A percentile compares a stretch with the other conserved stretches of the same genome.
Evolutionary conservation across 1,139 yeast species (phyloP).

Genomic region (Saccharomyces pastorianus): DNA sequence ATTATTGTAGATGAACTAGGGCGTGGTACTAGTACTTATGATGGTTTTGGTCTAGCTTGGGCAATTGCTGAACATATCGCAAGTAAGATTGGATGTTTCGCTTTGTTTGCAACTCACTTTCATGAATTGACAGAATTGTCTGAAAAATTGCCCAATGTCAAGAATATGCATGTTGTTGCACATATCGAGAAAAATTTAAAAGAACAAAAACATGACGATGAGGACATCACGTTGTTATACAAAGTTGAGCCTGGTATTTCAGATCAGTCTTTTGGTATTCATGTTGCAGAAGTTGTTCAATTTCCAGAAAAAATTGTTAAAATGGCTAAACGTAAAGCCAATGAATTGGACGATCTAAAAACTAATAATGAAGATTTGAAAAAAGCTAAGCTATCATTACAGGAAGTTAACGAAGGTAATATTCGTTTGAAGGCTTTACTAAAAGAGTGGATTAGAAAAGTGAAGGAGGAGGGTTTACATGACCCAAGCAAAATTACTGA

Average conservation of each 20-base stretch:
- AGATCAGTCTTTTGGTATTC: conserved; percentile 93
- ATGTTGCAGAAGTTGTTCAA: conserved; percentile 91
- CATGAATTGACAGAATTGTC: conserved; percentile 84
- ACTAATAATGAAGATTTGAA: conserved; percentile 36
- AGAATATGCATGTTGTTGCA: conserved; percentile 89
- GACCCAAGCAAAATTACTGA: conserved; percentile 18
- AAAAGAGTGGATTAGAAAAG: conserved; percentile 51
- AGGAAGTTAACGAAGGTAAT: conserved; percentile 51
- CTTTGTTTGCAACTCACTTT: conserved; percentile 93
- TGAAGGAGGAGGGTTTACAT: conserved; percentile 35
- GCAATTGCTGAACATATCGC: conserved; percentile 85
- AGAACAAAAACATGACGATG: conserved; percentile 32
- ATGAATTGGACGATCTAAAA: conserved; percentile 69
- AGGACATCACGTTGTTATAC: conserved; percentile 79
- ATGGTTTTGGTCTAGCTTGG: conserved; percentile 97
- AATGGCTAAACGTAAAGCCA: conserved; percentile 93
- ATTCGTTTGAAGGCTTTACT: conserved; percentile 47
- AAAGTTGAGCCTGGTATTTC: conserved; percentile 89
- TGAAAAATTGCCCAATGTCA: conserved; percentile 52
- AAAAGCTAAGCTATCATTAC: conserved; percentile 44
- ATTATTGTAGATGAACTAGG: conserved; percentile 94
- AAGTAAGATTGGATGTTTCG: conserved; percentile 60
- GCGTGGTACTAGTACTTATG: conserved; percentile 93
- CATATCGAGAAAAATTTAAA: conserved; percentile 48
- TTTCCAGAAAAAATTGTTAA: conserved; percentile 81